Evolutionary conservation across 371 early-diverging fungal species (phyloP), one percentile per base, ranked within the genome.

Genomic region (Blakeslea trispora): DNA sequence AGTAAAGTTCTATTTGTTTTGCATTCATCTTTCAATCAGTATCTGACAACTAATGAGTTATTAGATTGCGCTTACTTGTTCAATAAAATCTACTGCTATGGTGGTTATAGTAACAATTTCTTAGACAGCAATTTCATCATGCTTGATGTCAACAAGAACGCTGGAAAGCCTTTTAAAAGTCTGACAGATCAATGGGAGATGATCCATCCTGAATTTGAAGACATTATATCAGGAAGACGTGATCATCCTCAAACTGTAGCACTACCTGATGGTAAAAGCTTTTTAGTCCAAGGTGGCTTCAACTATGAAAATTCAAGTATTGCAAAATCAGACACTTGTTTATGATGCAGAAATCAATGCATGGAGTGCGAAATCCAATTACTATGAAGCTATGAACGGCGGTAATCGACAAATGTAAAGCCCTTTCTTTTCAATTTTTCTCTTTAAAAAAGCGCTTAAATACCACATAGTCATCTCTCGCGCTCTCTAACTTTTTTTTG

Each of bases 91-190:
- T 52, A 52, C 14, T 52, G 53, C 14, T 52, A 32, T 14, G 53
- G 53, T 18, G 53, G 53, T 9, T 31, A 43, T 43, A 17, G 11
- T 5, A 42, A 42, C 10, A 24, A 13, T n/a, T 3, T 6, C 5
- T 44, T 15, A 5, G 41, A 34, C 21, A 45, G 44, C 19, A 34
- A 17, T 34, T 21, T 53, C 7, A 22, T 14, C 1, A 15, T 32
- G 8, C 53, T 53, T 34, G 53, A 53, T 22, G 21, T 53, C 15
- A 42, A 44, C 32, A 53, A 34, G 5, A 53, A 53, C 22, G 32
- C 34, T 9, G 45, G 45, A 14, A 2, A 18, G 8, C 21, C 53
- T 4, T 19, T 6, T 2, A 22, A 32, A 6, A 53, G 34, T 10
- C 21, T 53, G 21, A 44, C 18, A 9, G 32, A 7, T 44, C 44